Percentiles rank a stretch among this genome's conserved stretches.
phyloP scores from a whole-genome alignment of 163 green algal genomes.

The Chlamydomonas reinhardtii region DNA sequence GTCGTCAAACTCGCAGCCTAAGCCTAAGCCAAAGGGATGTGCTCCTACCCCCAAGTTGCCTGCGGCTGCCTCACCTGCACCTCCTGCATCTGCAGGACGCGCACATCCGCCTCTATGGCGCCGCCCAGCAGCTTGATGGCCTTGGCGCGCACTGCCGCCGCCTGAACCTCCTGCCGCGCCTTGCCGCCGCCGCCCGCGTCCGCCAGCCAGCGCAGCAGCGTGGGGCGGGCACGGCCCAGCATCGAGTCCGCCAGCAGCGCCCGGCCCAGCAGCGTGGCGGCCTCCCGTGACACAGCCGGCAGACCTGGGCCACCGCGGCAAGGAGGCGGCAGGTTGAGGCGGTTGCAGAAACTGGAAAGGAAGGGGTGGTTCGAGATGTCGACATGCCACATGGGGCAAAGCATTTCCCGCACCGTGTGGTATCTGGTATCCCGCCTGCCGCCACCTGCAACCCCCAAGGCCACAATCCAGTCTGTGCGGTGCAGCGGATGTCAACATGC shows the following conservation, averaged over 20 bases:
- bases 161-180: slow-evolving; percentile 33
- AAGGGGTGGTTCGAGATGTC: too few relatives aligned
- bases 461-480: neutral
- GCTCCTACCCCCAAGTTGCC: too few relatives aligned
- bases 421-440: too few relatives aligned
- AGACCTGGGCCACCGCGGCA: neutral
- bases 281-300: slow-evolving; percentile 26
- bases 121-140: slow-evolving; percentile 79
- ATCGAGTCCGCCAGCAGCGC: slow-evolving; percentile 56
- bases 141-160: slow-evolving; percentile 73
- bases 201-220: slow-evolving; percentile 71
- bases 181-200: slow-evolving; percentile 10
- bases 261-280: slow-evolving; percentile 58
- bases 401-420: too few relatives aligned
- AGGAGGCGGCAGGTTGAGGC: too few relatives aligned
- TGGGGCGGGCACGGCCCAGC: slow-evolving; percentile 57
- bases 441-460: too few relatives aligned
- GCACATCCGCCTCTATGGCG: slow-evolving; percentile 71
- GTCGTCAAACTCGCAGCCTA: too few relatives aligned
- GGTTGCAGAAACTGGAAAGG: too few relatives aligned
- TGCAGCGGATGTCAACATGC: neutral
- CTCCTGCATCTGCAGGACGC: slow-evolving; percentile 68
- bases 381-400: too few relatives aligned
- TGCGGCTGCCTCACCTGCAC: slow-evolving; percentile 67
- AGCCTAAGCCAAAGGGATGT: too few relatives aligned